Evolutionary conservation across 108 stramenopile genomes (phyloP).

Genomic region (Cyclotella atomus): DNA sequence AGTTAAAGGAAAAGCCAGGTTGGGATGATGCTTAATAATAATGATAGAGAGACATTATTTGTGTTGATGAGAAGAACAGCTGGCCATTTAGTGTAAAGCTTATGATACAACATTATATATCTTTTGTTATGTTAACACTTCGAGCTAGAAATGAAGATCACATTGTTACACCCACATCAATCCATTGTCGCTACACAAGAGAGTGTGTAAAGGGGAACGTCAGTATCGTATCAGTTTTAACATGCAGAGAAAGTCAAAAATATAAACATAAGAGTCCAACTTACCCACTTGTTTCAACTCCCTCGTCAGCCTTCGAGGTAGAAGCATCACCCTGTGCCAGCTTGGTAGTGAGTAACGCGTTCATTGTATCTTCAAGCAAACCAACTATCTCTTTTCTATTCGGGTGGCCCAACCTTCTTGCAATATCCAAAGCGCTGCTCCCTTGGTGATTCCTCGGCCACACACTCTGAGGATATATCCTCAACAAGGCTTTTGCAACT

Average conservation of each 20-base stretch:
- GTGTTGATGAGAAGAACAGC: no score
- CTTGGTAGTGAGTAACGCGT: constrained; percentile 28
- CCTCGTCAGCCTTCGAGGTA: constrained; percentile 25
- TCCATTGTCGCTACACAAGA: constrained; percentile 17
- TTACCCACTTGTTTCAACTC: constrained; percentile 39
- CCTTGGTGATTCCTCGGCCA: constrained; percentile 77
- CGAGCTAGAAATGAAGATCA: no score
- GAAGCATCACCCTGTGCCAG: constrained; percentile 9
- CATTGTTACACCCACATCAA: constrained; percentile 30
- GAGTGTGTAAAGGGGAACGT: not conserved
- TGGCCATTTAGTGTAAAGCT: no score
- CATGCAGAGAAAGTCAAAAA: not conserved
- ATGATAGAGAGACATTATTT: no score
- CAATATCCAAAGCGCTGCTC: constrained; percentile 76
- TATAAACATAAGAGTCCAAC: constrained; percentile 1
- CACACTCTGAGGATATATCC: constrained; percentile 72
- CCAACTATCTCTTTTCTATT: constrained; percentile 66
- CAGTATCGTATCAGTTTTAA: no score
- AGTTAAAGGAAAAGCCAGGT: constrained; percentile 77
- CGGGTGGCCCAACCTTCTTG: constrained; percentile 67
- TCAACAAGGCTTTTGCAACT: constrained; percentile 60
- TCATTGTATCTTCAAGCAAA: constrained; percentile 46
- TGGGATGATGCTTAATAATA: constrained; percentile 60
- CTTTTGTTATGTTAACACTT: no score
- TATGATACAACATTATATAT: no score